A percentile compares a stretch with the other conserved stretches of the same genome.
These are phyloP conservation scores for Penicillium parvum DNA, from an alignment of 495 filamentous ascomycete species.

Conservation along the genomic window DNA sequence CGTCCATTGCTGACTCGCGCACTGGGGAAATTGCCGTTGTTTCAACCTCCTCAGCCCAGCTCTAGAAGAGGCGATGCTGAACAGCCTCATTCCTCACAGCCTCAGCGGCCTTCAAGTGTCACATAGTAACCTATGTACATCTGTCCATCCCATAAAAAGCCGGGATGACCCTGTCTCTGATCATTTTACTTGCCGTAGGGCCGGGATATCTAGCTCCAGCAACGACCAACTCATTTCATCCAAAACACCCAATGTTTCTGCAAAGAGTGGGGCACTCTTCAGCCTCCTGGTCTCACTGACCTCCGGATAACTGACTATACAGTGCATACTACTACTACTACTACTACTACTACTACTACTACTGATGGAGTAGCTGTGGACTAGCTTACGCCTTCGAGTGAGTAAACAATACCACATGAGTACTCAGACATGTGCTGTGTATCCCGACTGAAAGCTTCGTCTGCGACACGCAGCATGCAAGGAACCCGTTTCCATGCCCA, in stretches of 20 bases:
- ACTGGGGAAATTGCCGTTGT: not conserved
- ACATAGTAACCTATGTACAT: too few relatives aligned
- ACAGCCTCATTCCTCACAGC: not conserved
- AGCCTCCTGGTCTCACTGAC: not conserved
- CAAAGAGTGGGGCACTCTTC: not conserved
- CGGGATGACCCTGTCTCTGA: not conserved
- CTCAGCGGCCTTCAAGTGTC: not conserved
- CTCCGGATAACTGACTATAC: too few relatives aligned
- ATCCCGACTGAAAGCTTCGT: not conserved
- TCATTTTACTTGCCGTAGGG: not conserved
- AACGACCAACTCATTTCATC: not conserved
- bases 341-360: too few relatives aligned
- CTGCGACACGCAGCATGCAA: constrained; percentile 10
- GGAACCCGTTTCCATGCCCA: constrained; percentile 4
- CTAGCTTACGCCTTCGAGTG: too few relatives aligned
- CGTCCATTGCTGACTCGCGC: not conserved
- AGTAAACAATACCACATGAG: too few relatives aligned
- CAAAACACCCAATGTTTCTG: constrained; percentile 3
- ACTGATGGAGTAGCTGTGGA: too few relatives aligned
- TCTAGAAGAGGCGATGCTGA: too few relatives aligned
- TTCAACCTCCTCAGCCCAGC: not conserved
- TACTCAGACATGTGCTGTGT: too few relatives aligned
- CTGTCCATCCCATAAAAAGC: too few relatives aligned
- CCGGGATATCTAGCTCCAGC: too few relatives aligned
- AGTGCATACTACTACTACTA: too few relatives aligned